Conservation (phyloP, 2,329 filamentous ascomycete species). For the Colletotrichum sp. region DNA sequence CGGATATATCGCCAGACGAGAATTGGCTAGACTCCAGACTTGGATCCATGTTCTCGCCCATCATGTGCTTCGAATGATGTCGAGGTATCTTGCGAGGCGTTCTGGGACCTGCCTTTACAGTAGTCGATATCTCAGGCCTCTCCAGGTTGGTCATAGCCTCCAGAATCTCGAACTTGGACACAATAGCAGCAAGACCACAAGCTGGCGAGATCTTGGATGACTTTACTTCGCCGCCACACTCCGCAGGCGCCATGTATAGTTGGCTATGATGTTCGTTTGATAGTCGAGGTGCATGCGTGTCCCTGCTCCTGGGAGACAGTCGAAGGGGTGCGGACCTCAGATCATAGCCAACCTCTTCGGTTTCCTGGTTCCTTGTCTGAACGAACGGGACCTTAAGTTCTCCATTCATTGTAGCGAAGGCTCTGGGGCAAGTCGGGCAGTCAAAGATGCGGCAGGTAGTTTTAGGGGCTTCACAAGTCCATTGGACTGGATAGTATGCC, state of each 20-base stretch:
- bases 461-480: neutral
- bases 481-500: neutral
- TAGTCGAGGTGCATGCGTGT: neutral
- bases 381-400: neutral
- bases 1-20: neutral
- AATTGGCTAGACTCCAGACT: neutral
- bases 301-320: neutral
- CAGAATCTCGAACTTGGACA: conserved; percentile 10
- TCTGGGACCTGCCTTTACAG: neutral
- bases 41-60: neutral
- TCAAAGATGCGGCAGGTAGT: neutral
- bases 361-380: neutral
- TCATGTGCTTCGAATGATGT: neutral
- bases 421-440: neutral
- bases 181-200: neutral
- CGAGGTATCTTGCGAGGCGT: neutral
- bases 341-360: neutral
- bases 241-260: neutral
- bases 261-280: neutral
- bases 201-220: neutral
- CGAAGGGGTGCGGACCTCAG: neutral
- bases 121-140: neutral
- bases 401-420: neutral
- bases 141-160: neutral
- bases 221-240: neutral